Conservation (phyloP, 345 rosid species). For the Boechera divaricarpa region DNA sequence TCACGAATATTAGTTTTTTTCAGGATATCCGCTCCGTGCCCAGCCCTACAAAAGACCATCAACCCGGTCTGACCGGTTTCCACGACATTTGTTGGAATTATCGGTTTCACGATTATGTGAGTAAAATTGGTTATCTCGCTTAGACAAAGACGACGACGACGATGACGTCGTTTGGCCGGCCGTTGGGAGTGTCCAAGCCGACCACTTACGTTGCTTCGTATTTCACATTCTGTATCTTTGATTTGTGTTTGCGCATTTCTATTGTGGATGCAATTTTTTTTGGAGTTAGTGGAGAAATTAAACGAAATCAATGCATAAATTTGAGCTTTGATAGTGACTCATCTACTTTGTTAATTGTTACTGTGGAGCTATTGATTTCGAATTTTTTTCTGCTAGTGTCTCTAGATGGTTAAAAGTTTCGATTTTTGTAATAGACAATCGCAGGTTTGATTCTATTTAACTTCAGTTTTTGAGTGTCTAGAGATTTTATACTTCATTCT, state of each 20-base stretch:
- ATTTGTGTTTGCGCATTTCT: neutral
- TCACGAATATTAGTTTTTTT: too few relatives aligned
- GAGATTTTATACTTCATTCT: too few relatives aligned
- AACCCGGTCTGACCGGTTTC: neutral
- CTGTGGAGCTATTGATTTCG: neutral
- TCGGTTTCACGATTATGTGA: neutral
- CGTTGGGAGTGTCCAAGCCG: neutral
- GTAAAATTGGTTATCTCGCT: neutral
- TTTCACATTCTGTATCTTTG: neutral
- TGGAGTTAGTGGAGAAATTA: neutral
- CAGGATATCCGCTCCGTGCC: too few relatives aligned
- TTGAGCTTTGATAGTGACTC: neutral
- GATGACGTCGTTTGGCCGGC: conserved; percentile 3
- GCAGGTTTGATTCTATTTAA: neutral
- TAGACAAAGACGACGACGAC: neutral
- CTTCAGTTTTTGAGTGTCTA: neutral
- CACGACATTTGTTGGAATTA: neutral
- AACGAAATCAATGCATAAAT: neutral
- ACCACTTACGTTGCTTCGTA: neutral
- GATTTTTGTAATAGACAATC: neutral
- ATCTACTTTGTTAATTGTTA: too few relatives aligned
- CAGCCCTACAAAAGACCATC: neutral
- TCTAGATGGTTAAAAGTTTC: neutral
- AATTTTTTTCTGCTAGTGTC: too few relatives aligned
- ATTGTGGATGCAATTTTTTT: neutral